A percentile compares a stretch with the other conserved stretches of the same genome.
These are phyloP conservation scores for Rhododendron kiyosumense DNA, from an alignment of 148 eudicot species.

Conservation along the genomic window DNA sequence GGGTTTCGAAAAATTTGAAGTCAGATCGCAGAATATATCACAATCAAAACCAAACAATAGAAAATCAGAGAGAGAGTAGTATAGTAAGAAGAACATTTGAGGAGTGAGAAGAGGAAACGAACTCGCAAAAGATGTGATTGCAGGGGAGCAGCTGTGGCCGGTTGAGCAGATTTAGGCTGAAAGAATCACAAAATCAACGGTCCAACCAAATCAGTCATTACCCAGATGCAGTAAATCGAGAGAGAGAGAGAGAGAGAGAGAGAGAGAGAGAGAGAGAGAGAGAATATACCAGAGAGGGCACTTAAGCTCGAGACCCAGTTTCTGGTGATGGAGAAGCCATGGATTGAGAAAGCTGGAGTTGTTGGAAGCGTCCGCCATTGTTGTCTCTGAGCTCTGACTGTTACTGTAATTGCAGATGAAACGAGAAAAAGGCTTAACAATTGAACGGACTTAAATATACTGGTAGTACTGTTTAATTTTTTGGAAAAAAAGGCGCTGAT, in stretches of 20 bases:
- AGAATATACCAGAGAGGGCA: constrained; percentile 64
- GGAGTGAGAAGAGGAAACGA: constrained; percentile 12
- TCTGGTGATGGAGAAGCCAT: constrained; percentile 67
- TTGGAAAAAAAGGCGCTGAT: neutral
- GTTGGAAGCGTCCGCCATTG: constrained; percentile 51
- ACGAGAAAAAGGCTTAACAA: neutral
- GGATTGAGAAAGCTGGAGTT: constrained; percentile 54
- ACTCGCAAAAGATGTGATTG: constrained; percentile 83
- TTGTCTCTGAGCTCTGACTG: neutral
- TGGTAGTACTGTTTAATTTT: neutral
- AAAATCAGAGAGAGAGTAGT: neutral
- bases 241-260: too few relatives aligned
- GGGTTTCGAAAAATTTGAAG: neutral
- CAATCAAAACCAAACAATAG: neutral
- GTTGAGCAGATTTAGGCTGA: constrained; percentile 58
- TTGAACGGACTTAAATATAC: neutral
- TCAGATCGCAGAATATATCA: neutral
- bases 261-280: constrained; percentile 37
- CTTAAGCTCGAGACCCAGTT: constrained; percentile 81
- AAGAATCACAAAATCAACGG: constrained; percentile 3
- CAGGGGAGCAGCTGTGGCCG: constrained; percentile 76
- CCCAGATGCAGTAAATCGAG: neutral
- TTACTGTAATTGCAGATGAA: neutral
- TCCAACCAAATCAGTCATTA: neutral
- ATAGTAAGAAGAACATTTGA: neutral